Percentiles rank a stretch among this genome's conserved stretches.
Conservation (phyloP, 176 grass and related monocot species). For the Carex kokanica region DNA sequence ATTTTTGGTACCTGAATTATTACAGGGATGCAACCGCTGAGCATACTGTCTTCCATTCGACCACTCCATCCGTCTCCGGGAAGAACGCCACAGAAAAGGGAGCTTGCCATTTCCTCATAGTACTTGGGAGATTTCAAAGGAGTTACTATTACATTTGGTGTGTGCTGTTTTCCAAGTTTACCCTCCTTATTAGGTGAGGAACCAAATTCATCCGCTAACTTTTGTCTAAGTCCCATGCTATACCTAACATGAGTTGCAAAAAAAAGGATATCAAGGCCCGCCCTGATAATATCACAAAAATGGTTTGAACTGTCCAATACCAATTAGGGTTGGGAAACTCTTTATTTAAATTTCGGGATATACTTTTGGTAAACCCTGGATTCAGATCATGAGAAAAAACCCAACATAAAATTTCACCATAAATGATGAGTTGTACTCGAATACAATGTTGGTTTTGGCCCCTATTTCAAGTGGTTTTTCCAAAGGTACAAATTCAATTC, state of each 20-base stretch:
- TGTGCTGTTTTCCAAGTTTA: constrained; percentile 66
- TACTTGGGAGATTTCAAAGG: constrained; percentile 61
- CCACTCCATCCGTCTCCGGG: constrained; percentile 99
- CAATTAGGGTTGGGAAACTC: not conserved
- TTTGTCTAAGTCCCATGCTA: constrained; percentile 93
- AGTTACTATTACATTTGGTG: constrained; percentile 62
- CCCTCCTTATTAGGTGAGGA: constrained; percentile 82
- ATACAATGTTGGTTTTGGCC: not conserved
- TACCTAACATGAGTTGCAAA: constrained; percentile 52
- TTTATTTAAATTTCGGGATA: not conserved
- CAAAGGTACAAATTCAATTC: not conserved
- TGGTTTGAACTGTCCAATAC: not conserved
- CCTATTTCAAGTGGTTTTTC: not conserved
- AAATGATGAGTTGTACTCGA: not conserved
- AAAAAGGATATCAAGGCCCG: not conserved
- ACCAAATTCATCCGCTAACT: constrained; percentile 73
- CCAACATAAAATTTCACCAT: not conserved
- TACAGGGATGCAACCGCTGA: constrained; percentile 89
- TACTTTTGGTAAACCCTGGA: not conserved
- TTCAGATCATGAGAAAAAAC: not conserved
- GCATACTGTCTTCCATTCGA: constrained; percentile 88
- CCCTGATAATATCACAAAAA: not conserved
- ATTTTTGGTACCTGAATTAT: constrained; percentile 76
- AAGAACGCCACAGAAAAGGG: constrained; percentile 88
- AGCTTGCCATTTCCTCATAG: constrained; percentile 69